These are phyloP conservation scores for Solanum appendiculatum DNA, from an alignment of 257 asterid genomes.

Conservation along the genomic window DNA sequence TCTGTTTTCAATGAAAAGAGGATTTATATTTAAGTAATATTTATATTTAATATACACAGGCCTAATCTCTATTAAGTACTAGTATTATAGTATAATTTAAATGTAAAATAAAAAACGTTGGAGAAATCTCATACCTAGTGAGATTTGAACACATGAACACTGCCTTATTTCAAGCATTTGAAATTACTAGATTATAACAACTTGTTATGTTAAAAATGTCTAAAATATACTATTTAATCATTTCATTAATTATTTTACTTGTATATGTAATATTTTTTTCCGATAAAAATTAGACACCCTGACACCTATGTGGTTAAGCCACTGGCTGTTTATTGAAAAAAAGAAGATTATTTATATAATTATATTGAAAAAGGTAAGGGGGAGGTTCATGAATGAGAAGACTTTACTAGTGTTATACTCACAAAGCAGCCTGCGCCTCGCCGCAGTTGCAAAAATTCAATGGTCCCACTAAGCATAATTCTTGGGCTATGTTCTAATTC, in stretches of 20 bases:
- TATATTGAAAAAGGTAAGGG: background rate
- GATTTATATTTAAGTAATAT: too few relatives aligned
- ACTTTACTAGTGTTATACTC: background rate
- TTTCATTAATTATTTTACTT: too few relatives aligned
- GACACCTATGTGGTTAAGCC: too few relatives aligned
- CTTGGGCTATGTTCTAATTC: background rate
- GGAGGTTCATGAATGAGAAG: background rate
- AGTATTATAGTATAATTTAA: too few relatives aligned
- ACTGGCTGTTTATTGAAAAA: background rate
- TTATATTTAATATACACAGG: background rate
- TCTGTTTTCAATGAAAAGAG: background rate
- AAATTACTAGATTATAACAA: too few relatives aligned
- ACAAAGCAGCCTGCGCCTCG: constrained; percentile 11
- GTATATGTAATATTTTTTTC: too few relatives aligned
- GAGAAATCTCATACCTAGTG: background rate
- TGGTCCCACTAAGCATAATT: constrained; percentile 7
- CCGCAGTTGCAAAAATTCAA: constrained; percentile 17
- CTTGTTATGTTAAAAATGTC: too few relatives aligned
- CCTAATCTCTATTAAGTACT: background rate
- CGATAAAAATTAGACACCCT: too few relatives aligned
- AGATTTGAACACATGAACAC: too few relatives aligned
- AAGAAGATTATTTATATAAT: background rate
- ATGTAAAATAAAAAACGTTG: background rate
- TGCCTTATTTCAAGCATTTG: too few relatives aligned
- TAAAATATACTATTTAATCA: too few relatives aligned